Percentiles rank a stretch among this genome's conserved stretches.
Conservation (phyloP, 495 filamentous ascomycete genomes). For the Aeminium ludgeri region DNA sequence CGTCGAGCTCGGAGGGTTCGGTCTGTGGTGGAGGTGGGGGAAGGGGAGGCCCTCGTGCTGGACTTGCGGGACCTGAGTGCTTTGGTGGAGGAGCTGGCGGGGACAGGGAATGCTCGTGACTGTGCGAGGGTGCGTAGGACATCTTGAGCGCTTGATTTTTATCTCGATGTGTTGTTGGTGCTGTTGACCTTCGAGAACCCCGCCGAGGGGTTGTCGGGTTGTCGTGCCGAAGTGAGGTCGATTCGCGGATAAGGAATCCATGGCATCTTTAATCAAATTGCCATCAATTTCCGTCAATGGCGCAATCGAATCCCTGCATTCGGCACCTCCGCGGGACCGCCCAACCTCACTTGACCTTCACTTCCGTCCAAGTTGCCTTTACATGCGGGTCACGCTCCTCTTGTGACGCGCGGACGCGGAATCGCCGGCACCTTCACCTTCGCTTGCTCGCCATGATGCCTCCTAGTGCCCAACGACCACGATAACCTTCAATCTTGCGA, state of each 20-base stretch:
- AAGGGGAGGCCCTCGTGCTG: slow-evolving; percentile 23
- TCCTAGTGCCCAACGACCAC: no score
- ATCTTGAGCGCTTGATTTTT: neutral
- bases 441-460: no score
- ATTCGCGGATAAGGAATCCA: neutral
- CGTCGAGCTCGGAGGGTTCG: slow-evolving; percentile 10
- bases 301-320: no score
- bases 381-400: no score
- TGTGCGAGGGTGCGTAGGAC: neutral
- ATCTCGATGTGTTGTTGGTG: no score
- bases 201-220: neutral
- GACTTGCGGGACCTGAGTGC: slow-evolving; percentile 22
- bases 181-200: neutral
- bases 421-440: neutral
- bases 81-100: slow-evolving; percentile 28
- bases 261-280: neutral
- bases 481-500: no score
- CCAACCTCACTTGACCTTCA: no score
- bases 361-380: no score
- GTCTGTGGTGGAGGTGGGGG: slow-evolving; percentile 25
- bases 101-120: slow-evolving; percentile 12
- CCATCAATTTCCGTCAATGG: no score
- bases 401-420: neutral
- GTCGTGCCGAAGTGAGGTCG: neutral
- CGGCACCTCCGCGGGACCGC: no score